A percentile compares a stretch with the other conserved stretches of the same genome.
Conservation (phyloP, 768 basidiomycete species). For the Paxillus involutus region DNA sequence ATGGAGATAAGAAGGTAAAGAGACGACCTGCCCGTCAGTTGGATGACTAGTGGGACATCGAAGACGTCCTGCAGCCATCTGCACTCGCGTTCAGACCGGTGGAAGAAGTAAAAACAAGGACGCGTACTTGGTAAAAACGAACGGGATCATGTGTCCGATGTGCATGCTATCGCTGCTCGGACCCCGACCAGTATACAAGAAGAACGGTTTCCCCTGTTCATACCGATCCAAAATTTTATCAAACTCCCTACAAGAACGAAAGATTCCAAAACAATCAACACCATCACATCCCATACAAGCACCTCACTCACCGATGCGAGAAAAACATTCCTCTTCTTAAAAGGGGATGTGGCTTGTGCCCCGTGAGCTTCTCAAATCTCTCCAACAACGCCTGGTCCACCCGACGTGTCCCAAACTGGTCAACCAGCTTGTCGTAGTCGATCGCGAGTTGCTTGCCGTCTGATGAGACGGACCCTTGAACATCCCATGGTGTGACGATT, state of each 20-base stretch:
- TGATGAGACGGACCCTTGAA: slow-evolving; percentile 82
- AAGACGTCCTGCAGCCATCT: slow-evolving; percentile 99
- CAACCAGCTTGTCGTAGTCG: slow-evolving; percentile 94
- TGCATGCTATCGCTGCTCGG: slow-evolving; percentile 98
- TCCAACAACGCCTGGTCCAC: slow-evolving; percentile 76
- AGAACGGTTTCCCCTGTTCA: slow-evolving; percentile 97
- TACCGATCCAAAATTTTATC: slow-evolving; percentile 92
- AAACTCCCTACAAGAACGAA: slow-evolving; percentile 63
- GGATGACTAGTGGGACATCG: slow-evolving; percentile 90
- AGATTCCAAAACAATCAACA: slow-evolving; percentile 1
- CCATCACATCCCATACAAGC: neutral
- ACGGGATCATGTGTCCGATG: slow-evolving; percentile 96
- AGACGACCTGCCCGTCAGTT: slow-evolving; percentile 74
- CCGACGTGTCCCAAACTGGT: slow-evolving; percentile 89
- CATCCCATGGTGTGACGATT: slow-evolving; percentile 96
- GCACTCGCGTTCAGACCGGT: slow-evolving; percentile 1
- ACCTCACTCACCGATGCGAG: slow-evolving; percentile 78
- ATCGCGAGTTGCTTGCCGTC: slow-evolving; percentile 93
- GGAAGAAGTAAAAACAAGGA: neutral
- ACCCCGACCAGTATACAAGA: slow-evolving; percentile 95
- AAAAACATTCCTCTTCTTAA: slow-evolving; percentile 95
- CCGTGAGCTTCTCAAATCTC: slow-evolving; percentile 90
- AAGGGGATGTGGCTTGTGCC: slow-evolving; percentile 82
- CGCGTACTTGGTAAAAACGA: slow-evolving; percentile 92
- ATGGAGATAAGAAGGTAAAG: neutral